phyloP scores from a whole-genome alignment of 1,139 yeast species.

The Pneumocystis oryctolagi region DNA sequence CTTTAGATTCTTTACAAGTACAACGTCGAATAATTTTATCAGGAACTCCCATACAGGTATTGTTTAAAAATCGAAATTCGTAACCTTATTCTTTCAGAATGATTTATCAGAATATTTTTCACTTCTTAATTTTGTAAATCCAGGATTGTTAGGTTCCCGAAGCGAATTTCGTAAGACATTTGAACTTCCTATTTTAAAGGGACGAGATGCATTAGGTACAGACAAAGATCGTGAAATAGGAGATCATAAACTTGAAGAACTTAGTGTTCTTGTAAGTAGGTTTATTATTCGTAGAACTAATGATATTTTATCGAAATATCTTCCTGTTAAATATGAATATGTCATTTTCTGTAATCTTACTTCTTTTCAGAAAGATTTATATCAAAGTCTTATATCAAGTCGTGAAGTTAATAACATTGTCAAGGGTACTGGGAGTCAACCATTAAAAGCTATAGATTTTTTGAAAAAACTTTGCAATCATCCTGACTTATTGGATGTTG shows the following conservation, averaged over 20 bases:
- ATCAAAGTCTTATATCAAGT: slow-evolving; percentile 62
- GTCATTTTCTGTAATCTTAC: slow-evolving; percentile 78
- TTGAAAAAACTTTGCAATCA: slow-evolving; percentile 85
- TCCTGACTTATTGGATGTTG: slow-evolving; percentile 68
- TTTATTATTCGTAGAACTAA: slow-evolving; percentile 91
- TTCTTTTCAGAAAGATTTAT: slow-evolving; percentile 59
- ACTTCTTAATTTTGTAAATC: slow-evolving; percentile 79
- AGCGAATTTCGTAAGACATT: slow-evolving; percentile 70
- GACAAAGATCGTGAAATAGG: slow-evolving; percentile 64
- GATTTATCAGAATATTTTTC: slow-evolving; percentile 93
- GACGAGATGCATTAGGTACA: slow-evolving; percentile 82
- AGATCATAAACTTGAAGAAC: slow-evolving; percentile 52
- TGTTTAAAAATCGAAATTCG: not conserved
- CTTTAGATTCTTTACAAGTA: slow-evolving; percentile 68
- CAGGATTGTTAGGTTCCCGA: slow-evolving; percentile 79
- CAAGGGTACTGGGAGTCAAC: slow-evolving; percentile 62
- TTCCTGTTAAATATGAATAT: slow-evolving; percentile 92
- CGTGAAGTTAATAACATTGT: slow-evolving; percentile 55
- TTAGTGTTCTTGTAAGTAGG: slow-evolving; percentile 65
- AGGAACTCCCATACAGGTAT: slow-evolving; percentile 82
- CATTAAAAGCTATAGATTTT: slow-evolving; percentile 77
- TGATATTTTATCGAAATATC: slow-evolving; percentile 80
- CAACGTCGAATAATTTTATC: slow-evolving; percentile 81
- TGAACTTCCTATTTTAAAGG: slow-evolving; percentile 64
- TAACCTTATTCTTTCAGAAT: slow-evolving; percentile 26